These are phyloP conservation scores for Aspergillus sp. DNA, from an alignment of 2,329 filamentous ascomycete species.

Conservation along the genomic window DNA sequence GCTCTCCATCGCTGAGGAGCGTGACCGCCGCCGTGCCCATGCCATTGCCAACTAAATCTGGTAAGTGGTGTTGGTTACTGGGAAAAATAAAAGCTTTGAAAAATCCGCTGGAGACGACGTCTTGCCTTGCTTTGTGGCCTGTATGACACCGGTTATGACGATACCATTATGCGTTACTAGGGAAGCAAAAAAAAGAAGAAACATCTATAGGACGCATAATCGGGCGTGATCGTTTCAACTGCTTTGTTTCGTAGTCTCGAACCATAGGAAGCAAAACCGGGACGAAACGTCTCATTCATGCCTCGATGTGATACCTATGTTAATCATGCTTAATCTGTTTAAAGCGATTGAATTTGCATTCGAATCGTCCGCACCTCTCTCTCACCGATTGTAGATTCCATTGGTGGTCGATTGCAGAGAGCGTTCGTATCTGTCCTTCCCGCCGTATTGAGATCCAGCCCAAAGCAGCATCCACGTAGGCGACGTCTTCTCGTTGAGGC, in stretches of 20 bases:
- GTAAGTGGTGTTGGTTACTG: conserved; percentile 24
- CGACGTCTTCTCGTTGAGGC: neutral
- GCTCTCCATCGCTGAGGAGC: conserved; percentile 98
- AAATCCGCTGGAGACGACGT: conserved; percentile 34
- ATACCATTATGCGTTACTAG: conserved; percentile 19
- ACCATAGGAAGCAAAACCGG: conserved; percentile 33
- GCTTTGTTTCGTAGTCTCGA: conserved; percentile 28
- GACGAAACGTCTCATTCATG: conserved; percentile 26
- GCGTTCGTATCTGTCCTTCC: neutral
- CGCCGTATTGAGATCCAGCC: neutral
- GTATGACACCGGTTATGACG: conserved; percentile 31
- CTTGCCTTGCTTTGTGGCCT: conserved; percentile 38
- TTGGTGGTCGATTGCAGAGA: neutral
- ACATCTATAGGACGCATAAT: conserved; percentile 15
- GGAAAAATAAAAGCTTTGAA: conserved; percentile 25
- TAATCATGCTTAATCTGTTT: conserved; percentile 24
- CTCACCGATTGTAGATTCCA: neutral
- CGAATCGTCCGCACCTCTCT: neutral
- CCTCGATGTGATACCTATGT: conserved; percentile 32
- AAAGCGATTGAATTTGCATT: conserved; percentile 19
- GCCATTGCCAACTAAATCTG: conserved; percentile 52
- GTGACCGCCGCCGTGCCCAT: conserved; percentile 88
- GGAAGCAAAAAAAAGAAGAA: conserved; percentile 18
- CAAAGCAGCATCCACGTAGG: neutral
- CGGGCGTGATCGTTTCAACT: conserved; percentile 7